These are phyloP conservation scores for Withania somnifera DNA, from an alignment of 305 asterid species.

Conservation along the genomic window DNA sequence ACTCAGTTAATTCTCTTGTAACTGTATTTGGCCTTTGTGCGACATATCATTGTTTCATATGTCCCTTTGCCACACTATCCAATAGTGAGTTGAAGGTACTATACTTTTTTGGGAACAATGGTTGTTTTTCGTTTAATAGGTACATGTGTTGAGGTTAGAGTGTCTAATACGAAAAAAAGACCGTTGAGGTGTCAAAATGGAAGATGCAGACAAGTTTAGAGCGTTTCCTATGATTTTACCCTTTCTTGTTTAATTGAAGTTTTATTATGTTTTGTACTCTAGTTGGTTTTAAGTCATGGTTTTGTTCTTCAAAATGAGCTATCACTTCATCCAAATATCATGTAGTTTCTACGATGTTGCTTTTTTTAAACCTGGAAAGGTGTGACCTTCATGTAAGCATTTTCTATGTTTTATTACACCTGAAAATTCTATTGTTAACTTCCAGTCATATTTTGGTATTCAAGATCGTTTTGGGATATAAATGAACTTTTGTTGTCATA, in stretches of 20 bases:
- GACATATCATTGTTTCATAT: background rate
- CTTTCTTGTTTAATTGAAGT: background rate
- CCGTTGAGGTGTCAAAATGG: background rate
- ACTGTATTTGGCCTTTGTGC: background rate
- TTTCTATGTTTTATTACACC: background rate
- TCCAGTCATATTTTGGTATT: background rate
- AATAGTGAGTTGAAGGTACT: background rate
- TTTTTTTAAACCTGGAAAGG: background rate
- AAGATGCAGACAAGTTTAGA: background rate
- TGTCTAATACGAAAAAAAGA: background rate
- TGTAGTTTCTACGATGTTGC: background rate
- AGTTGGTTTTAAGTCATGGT: background rate
- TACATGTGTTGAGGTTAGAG: background rate
- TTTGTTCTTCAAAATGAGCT: background rate
- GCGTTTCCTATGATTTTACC: background rate
- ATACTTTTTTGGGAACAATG: background rate
- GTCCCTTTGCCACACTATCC: background rate
- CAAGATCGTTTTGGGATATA: background rate
- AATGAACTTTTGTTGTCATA: background rate
- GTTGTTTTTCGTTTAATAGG: background rate
- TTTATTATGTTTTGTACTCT: background rate
- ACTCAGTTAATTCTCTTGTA: background rate
- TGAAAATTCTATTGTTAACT: background rate
- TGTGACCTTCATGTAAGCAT: background rate
- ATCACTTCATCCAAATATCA: background rate